Conservation (phyloP, 495 filamentous ascomycete genomes). For the Jackrogersella multiformis region DNA sequence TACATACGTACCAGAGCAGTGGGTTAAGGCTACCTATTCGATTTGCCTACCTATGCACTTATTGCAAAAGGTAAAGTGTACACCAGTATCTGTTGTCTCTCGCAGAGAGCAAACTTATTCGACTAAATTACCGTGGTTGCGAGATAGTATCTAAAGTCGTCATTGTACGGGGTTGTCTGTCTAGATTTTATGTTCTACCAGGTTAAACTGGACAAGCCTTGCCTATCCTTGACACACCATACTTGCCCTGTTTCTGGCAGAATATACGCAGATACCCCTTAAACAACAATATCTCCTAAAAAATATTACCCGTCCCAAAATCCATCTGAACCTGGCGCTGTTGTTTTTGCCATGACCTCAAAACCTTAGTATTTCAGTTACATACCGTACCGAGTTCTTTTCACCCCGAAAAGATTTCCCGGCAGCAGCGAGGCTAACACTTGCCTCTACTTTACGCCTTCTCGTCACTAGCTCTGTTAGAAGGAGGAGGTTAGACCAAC, state of each 20-base stretch:
- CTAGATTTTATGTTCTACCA: conserved; percentile 2
- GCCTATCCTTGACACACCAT: conserved; percentile 16
- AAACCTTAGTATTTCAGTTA: conserved; percentile 27
- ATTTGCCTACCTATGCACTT: conserved; percentile 41
- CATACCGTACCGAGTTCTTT: conserved; percentile 12
- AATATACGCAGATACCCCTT: conserved; percentile 32
- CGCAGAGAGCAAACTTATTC: conserved; percentile 23
- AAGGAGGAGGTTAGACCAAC: conserved; percentile 11
- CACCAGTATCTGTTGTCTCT: conserved; percentile 15
- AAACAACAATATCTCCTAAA: conserved; percentile 5
- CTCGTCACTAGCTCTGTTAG: conserved; percentile 20
- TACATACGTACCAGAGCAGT: conserved; percentile 30
- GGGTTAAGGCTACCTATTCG: conserved; percentile 36
- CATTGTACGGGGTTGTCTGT: conserved; percentile 4
- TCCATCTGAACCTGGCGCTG: conserved; percentile 12
- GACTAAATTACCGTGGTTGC: conserved; percentile 19
- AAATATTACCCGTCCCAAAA: conserved; percentile 1
- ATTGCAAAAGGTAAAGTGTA: conserved; percentile 36
- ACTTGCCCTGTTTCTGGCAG: conserved; percentile 21
- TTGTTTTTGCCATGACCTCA: conserved; percentile 28
- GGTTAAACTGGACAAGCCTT: conserved; percentile 18
- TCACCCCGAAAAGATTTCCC: conserved; percentile 2
- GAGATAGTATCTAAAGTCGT: conserved; percentile 27
- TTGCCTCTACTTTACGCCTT: conserved; percentile 14
- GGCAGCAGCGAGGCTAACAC: conserved; percentile 12